Evolutionary conservation across 768 basidiomycete species (phyloP).

Genomic region (Auriculariales sp.): DNA sequence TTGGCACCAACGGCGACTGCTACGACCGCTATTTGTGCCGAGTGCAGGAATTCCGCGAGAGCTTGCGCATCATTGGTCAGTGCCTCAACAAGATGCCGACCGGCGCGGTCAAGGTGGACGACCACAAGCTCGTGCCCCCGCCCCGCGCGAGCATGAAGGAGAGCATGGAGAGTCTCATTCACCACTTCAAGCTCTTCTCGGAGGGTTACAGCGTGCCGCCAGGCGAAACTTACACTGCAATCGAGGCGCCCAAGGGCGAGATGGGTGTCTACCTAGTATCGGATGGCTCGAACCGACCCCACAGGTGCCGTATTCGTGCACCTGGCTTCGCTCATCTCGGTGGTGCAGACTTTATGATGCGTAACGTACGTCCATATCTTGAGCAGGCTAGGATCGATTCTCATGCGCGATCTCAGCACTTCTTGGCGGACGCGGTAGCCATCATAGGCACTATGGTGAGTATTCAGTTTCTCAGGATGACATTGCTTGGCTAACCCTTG

Average conservation of each 20-base stretch:
- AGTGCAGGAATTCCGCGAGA: slow-evolving; percentile 97
- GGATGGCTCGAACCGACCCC: slow-evolving; percentile 93
- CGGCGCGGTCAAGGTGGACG: slow-evolving; percentile 87
- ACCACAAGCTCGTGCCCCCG: slow-evolving; percentile 93
- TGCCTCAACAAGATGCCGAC: slow-evolving; percentile 95
- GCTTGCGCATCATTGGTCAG: slow-evolving; percentile 73
- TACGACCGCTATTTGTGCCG: slow-evolving; percentile 96
- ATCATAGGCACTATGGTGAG: slow-evolving; percentile 90
- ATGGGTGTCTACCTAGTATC: slow-evolving; percentile 98
- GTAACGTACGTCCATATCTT: slow-evolving; percentile 42
- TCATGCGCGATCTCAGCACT: slow-evolving; percentile 36
- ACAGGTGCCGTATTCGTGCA: slow-evolving; percentile 93
- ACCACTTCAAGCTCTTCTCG: slow-evolving; percentile 98
- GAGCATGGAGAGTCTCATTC: slow-evolving; percentile 94
- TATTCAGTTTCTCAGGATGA: not conserved
- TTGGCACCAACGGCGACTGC: slow-evolving; percentile 93
- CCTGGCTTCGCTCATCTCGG: slow-evolving; percentile 94
- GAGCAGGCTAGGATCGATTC: slow-evolving; percentile 2
- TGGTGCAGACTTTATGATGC: slow-evolving; percentile 96
- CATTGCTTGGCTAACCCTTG: slow-evolving; percentile 3
- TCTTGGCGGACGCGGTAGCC: slow-evolving; percentile 88
- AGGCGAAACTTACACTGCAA: slow-evolving; percentile 85
- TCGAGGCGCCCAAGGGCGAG: slow-evolving; percentile 97
- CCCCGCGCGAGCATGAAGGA: slow-evolving; percentile 98
- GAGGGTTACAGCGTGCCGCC: slow-evolving; percentile 96